Percentiles rank a stretch among this genome's conserved stretches.
phyloP scores from a whole-genome alignment of 257 asterid genomes.

The Lycium ferocissimum region DNA sequence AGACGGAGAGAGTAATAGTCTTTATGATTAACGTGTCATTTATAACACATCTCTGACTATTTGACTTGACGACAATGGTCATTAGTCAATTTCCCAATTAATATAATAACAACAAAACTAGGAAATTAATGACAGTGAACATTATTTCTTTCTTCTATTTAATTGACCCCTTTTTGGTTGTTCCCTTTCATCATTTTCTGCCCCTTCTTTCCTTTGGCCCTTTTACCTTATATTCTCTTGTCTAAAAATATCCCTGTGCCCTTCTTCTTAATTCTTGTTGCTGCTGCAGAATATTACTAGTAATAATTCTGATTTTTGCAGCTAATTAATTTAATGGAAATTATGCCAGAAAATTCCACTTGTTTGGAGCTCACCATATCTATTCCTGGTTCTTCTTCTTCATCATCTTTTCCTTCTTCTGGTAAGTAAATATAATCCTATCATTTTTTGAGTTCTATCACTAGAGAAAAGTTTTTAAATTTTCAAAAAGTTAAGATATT shows the following conservation, averaged over 20 bases:
- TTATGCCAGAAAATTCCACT: conserved; percentile 41
- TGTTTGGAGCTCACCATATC: conserved; percentile 70
- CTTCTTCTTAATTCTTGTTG: conserved; percentile 16
- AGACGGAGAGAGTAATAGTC: too few species aligned
- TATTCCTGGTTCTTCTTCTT: conserved; percentile 67
- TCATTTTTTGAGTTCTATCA: neutral
- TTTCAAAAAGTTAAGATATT: neutral
- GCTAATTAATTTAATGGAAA: conserved; percentile 45
- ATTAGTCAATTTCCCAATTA: conserved; percentile 42
- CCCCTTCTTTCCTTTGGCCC: conserved; percentile 36
- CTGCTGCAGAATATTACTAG: neutral
- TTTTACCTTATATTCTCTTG: conserved; percentile 41
- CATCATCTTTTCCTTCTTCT: conserved; percentile 54
- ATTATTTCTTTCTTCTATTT: conserved; percentile 32
- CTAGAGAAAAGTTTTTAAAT: neutral
- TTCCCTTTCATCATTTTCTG: conserved; percentile 36
- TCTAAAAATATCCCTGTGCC: conserved; percentile 32
- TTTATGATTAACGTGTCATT: conserved; percentile 37
- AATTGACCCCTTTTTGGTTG: conserved; percentile 45
- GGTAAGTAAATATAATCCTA: conserved; percentile 45
- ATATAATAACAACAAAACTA: conserved; percentile 6
- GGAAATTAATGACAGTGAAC: conserved; percentile 29
- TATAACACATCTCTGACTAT: conserved; percentile 35
- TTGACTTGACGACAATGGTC: conserved; percentile 48
- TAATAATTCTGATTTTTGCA: neutral